Base-by-base conservation (phyloP, 139 green algal species). In the Chlamydomonas urium region DNA sequence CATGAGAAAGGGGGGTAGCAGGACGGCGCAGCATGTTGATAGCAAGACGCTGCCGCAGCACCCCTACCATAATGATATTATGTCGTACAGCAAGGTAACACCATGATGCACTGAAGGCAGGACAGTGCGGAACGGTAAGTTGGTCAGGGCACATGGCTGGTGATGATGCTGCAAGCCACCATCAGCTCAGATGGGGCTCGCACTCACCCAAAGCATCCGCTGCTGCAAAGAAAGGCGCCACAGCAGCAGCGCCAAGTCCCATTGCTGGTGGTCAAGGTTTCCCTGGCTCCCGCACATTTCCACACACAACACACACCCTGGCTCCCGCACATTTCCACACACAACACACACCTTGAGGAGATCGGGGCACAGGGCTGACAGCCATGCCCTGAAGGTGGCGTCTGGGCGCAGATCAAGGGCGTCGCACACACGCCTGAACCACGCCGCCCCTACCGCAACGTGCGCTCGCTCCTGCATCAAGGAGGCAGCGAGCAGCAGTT, bases 401-500 rank as follows among this genome's bases (percentile, higher is more conserved):
- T 34, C 3, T 50, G 33, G 28, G 17, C 4, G 59, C 35, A 58
- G 53, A 69, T 3, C 14, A 21, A 65, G 8, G 28, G 47, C 75
- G 36, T 34, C 17, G 36, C 87, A 93, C 24, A 93, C 47, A 5
- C 75, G 74, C 0, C 24, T 66, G 60, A 94, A 95, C 90, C 90
- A 95, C 6, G 72, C 53, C 1, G 91, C 86, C 28, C 90, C 88
- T 80, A 81, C 67, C 58, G 38, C 73, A n/a, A 78, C 72, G 66
- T 96, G 91, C 17, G 90, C 90, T 6, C 70, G 72, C 78, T 96
- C 91, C 72, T 96, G 88, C 35, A 50, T 24, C 19, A 35, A 75
- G 75, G 38, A 74, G 70, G 10, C n/a, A n/a, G n/a, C n/a, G n/a
- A n/a, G n/a, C n/a, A n/a, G n/a, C n/a, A n/a, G n/a, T n/a, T n/a